Evolutionary conservation across 176 grass and related monocot species (phyloP).

Genomic region (Cymbopogon citratus): DNA sequence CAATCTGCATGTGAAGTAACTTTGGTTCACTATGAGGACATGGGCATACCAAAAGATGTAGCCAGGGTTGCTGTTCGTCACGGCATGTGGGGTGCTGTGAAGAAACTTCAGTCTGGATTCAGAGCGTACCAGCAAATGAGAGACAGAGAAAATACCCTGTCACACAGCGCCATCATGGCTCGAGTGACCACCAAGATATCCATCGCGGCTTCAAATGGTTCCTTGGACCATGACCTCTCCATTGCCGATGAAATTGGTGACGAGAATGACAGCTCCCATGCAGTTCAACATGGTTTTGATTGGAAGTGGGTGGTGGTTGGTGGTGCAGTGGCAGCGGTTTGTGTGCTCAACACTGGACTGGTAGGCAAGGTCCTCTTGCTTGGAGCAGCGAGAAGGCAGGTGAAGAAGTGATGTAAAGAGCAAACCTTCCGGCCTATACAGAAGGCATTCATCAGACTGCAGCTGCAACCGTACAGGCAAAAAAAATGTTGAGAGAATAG

Average conservation of each 20-base stretch:
- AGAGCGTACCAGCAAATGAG: conserved; percentile 75
- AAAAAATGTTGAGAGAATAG: background rate
- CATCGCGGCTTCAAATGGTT: conserved; percentile 8
- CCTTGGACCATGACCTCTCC: conserved; percentile 9
- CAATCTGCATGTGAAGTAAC: conserved; percentile 89
- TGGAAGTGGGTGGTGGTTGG: conserved; percentile 91
- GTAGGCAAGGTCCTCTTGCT: conserved; percentile 71
- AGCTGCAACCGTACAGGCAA: background rate
- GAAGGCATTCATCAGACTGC: background rate
- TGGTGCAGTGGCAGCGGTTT: conserved; percentile 65
- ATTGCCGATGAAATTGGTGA: conserved; percentile 4
- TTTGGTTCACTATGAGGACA: conserved; percentile 84
- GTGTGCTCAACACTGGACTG: conserved; percentile 63
- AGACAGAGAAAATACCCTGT: conserved; percentile 38
- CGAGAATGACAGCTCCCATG: conserved; percentile 16
- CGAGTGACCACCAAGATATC: conserved; percentile 55
- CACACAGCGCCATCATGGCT: conserved; percentile 57
- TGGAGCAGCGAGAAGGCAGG: conserved; percentile 69
- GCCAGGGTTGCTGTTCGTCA: conserved; percentile 87
- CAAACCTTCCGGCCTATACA: background rate
- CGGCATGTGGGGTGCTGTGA: conserved; percentile 94
- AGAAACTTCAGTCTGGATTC: conserved; percentile 85
- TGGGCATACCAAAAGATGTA: conserved; percentile 97
- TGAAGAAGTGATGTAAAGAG: conserved; percentile 40
- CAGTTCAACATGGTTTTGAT: conserved; percentile 49